Percentiles rank a stretch among this genome's conserved stretches.
These are phyloP conservation scores for Boletellus sp. DNA, from an alignment of 768 basidiomycete genomes.

Conservation along the genomic window DNA sequence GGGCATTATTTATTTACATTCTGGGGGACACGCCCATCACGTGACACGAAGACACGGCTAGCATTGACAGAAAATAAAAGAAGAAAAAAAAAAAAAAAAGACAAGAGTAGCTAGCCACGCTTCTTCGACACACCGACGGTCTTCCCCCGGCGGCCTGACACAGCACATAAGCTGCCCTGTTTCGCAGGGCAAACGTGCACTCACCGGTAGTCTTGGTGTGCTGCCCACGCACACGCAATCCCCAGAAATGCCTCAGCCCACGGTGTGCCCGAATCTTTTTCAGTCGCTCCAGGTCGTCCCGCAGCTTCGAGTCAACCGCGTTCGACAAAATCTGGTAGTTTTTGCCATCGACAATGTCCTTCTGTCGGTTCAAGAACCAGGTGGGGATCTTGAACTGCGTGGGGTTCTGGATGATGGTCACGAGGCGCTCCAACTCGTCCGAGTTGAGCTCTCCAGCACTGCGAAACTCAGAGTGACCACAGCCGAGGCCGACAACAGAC, in stretches of 20 bases:
- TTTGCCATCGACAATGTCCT: slow-evolving; percentile 97
- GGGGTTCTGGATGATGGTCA: slow-evolving; percentile 99
- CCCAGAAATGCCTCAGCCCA: slow-evolving; percentile 91
- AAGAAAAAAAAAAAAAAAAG: background rate
- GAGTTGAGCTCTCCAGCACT: slow-evolving; percentile 99
- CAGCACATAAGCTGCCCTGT: background rate
- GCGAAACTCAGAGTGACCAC: slow-evolving; percentile 10
- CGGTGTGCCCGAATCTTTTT: slow-evolving; percentile 99
- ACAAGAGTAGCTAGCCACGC: slow-evolving; percentile 43
- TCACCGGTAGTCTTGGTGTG: slow-evolving; percentile 98
- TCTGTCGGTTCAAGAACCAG: slow-evolving; percentile 99
- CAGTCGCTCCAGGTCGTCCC: slow-evolving; percentile 95
- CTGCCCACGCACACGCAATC: slow-evolving; percentile 93
- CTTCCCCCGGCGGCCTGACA: slow-evolving; percentile 85
- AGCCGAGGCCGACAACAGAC: slow-evolving; percentile 24
- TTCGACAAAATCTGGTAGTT: slow-evolving; percentile 95
- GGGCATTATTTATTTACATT: background rate
- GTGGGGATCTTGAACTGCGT: slow-evolving; percentile 99
- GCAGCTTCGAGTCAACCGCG: slow-evolving; percentile 94
- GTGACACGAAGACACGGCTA: slow-evolving; percentile 11
- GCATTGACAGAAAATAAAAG: too few relatives aligned
- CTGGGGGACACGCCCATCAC: slow-evolving; percentile 9
- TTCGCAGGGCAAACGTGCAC: slow-evolving; percentile 14
- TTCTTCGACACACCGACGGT: slow-evolving; percentile 97
- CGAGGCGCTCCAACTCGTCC: slow-evolving; percentile 97